Evolutionary conservation across 306 rosid species (phyloP), one percentile per base, ranked within the genome.

Genomic region (Lathyrus aphaca): DNA sequence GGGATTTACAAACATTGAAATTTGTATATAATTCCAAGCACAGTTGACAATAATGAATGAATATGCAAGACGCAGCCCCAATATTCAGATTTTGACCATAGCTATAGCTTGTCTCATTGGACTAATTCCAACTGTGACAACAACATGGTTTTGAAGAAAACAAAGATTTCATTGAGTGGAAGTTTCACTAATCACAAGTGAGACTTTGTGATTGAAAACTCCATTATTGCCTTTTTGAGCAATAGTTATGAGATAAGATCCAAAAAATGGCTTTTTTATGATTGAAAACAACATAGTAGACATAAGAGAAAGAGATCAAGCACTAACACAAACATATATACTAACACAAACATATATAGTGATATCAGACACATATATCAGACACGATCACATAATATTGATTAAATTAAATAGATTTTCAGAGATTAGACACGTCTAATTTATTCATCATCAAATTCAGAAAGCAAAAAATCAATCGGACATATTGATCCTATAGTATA

Each of bases 1-100:
- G 85, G 85, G 79, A 71, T 46, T 69, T 30, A 48, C 15, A 55
- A 57, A 25, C 76, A 62, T 45, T 63, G 68, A 72, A 77, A 77
- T 65, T 69, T 60, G 60, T 43, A 32, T 53, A 49, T 38, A 66
- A 51, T 42, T 75, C 74, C 74, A 71, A 80, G 35, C 69, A 56
- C 65, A 74, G 44, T 66, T 30, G 75, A 17, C 58, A 8, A 27
- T 46, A 64, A 27, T 14, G 66, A 71, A 71, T 73, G 13, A 62
- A 74, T 64, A 67, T 17, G 54, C 45, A 54, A 69, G 32, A 38
- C 3, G 62, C 25, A 74, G 23, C 64, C 69, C 66, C 17, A 72
- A 37, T 53, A 67, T 37, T 29, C 53, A 66, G 69, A 61, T 76
- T 70, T 75, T 37, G 65, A 37, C 57, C 65, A 56, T 58, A 71